Evolutionary conservation across 2,329 filamentous ascomycete genomes (phyloP).

Genomic region (Hymenoscyphus infarciens): DNA sequence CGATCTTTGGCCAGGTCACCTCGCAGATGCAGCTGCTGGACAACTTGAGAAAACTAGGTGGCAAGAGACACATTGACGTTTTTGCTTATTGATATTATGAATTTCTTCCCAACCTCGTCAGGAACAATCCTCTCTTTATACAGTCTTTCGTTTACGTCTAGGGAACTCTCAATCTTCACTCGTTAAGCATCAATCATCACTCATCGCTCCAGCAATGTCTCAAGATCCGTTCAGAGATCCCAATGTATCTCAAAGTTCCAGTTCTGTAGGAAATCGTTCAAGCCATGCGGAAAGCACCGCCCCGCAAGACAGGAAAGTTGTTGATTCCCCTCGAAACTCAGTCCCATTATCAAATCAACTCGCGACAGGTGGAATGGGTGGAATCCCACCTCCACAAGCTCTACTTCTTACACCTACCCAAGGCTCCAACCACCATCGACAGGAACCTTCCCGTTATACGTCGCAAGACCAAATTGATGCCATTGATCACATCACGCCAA

Average conservation of each 20-base stretch:
- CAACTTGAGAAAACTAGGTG: not conserved
- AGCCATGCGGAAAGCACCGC: not conserved
- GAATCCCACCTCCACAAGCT: not conserved
- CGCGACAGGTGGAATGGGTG: not conserved
- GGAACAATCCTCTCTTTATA: not conserved
- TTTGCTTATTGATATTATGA: not conserved
- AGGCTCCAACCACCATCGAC: not conserved
- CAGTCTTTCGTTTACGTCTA: not conserved
- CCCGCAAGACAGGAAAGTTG: not conserved
- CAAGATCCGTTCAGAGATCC: not conserved
- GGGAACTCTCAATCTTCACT: not conserved
- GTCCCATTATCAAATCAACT: not conserved
- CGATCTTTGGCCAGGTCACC: constrained; percentile 1
- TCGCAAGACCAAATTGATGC: not conserved
- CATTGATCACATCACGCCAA: not conserved
- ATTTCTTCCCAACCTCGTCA: not conserved
- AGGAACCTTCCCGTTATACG: not conserved
- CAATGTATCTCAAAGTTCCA: not conserved
- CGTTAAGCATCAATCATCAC: not conserved
- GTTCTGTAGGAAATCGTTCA: not conserved
- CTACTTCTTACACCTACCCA: not conserved
- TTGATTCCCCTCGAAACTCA: not conserved
- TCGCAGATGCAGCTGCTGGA: not conserved
- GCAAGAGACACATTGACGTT: not conserved
- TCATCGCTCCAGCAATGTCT: not conserved